Percentiles rank a stretch among this genome's conserved stretches.
Conservation (phyloP, 2,329 filamentous ascomycete species). For the Cladobotryum mycophilum region DNA sequence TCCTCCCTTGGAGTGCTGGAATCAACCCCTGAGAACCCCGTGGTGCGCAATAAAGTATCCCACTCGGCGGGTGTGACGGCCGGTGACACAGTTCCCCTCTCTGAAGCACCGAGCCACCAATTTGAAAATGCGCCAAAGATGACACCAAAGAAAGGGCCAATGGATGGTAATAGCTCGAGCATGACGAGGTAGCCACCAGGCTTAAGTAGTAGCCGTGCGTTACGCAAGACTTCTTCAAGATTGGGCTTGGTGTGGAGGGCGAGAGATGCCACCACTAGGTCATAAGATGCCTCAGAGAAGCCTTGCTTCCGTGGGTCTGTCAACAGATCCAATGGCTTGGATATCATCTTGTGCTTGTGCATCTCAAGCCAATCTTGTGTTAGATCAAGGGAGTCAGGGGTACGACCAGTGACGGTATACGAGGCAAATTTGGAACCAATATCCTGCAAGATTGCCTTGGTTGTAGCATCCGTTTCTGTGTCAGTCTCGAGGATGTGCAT, state of each 20-base stretch:
- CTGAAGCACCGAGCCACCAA: slow-evolving; percentile 23
- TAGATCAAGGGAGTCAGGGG: slow-evolving; percentile 21
- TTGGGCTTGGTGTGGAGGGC: slow-evolving; percentile 13
- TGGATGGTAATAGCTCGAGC: slow-evolving; percentile 29
- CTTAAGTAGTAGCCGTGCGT: slow-evolving; percentile 32
- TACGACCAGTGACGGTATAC: slow-evolving; percentile 26
- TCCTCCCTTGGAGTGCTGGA: too few species aligned
- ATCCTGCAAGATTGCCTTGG: neutral
- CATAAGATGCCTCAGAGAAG: slow-evolving; percentile 23
- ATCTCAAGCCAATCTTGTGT: slow-evolving; percentile 14
- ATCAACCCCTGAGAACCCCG: too few species aligned
- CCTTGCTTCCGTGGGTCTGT: slow-evolving; percentile 20
- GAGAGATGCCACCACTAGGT: slow-evolving; percentile 28
- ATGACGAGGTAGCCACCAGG: slow-evolving; percentile 41
- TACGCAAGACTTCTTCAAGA: slow-evolving; percentile 19
- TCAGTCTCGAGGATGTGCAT: slow-evolving; percentile 33
- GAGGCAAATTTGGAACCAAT: slow-evolving; percentile 13
- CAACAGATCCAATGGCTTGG: slow-evolving; percentile 10
- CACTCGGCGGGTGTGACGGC: slow-evolving; percentile 2
- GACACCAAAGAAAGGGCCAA: slow-evolving; percentile 12
- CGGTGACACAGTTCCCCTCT: slow-evolving; percentile 15
- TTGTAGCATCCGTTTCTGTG: slow-evolving; percentile 29
- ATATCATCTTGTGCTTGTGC: slow-evolving; percentile 7
- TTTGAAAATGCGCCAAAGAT: slow-evolving; percentile 21
- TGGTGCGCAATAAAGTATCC: neutral